A percentile compares a stretch with the other conserved stretches of the same genome.
These are phyloP conservation scores for Tarenaya hassleriana DNA, from an alignment of 345 rosid species.

Conservation along the genomic window DNA sequence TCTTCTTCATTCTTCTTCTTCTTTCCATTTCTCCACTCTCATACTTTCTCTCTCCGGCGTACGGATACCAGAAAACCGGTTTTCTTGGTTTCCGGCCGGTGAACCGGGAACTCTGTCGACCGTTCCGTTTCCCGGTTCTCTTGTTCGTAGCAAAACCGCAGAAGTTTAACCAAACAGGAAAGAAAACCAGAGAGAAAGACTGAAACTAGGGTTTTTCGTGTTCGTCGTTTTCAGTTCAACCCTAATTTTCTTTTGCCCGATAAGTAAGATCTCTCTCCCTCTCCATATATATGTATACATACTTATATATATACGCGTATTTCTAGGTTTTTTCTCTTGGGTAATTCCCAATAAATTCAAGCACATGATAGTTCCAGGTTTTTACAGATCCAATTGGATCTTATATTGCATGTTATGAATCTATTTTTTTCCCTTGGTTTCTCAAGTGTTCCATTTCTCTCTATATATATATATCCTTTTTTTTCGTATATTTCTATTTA, in stretches of 20 bases:
- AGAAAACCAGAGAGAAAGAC: background rate
- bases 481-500: background rate
- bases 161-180: background rate
- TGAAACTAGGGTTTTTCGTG: background rate
- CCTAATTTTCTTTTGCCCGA: background rate
- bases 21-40: constrained; percentile 18
- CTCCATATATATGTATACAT: too few relatives aligned
- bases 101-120: constrained; percentile 1
- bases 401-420: too few relatives aligned
- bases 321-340: background rate
- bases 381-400: background rate
- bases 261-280: background rate
- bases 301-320: background rate
- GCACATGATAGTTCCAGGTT: background rate
- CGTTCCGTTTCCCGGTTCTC: background rate
- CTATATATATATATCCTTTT: background rate
- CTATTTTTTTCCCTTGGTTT: too few relatives aligned
- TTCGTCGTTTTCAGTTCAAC: background rate
- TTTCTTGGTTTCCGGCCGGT: constrained; percentile 11
- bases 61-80: constrained; percentile 1
- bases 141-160: too few relatives aligned
- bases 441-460: too few relatives aligned
- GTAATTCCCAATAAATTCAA: background rate
- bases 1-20: constrained; percentile 27
- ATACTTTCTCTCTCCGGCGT: constrained; percentile 2